Percentiles rank a stretch among this genome's conserved stretches.
Conservation (phyloP, 2,329 filamentous ascomycete genomes). For the Colletotrichum eleusines region DNA sequence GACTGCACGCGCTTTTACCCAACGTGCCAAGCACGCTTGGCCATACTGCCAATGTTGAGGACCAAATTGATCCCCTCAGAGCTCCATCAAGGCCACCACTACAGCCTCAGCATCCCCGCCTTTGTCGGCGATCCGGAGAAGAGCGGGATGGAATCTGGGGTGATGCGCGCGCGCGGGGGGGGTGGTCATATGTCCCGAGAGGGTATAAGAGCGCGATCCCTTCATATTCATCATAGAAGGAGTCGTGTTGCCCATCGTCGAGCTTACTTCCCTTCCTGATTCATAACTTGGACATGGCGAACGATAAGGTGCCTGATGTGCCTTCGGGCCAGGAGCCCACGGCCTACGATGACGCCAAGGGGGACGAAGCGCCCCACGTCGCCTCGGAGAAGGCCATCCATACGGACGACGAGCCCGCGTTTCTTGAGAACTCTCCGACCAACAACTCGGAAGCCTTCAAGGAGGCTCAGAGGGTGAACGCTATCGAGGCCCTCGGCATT, state of each 20-base stretch:
- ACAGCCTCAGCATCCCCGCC: constrained; percentile 1
- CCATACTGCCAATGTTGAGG: background rate
- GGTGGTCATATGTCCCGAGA: background rate
- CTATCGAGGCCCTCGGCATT: constrained; percentile 23
- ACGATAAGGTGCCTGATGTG: background rate
- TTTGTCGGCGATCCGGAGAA: constrained; percentile 7
- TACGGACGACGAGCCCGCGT: constrained; percentile 1
- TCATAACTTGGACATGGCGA: constrained; percentile 7
- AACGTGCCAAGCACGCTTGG: background rate
- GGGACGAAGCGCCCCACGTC: constrained; percentile 6
- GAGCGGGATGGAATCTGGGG: constrained; percentile 16
- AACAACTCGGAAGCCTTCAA: constrained; percentile 16
- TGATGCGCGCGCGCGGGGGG: constrained; percentile 18
- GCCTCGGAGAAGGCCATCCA: constrained; percentile 9
- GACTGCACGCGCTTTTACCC: background rate
- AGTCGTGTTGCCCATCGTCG: background rate
- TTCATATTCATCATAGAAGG: background rate
- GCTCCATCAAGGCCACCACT: background rate
- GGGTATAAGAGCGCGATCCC: constrained; percentile 11
- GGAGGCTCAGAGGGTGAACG: background rate
- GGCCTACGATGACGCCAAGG: constrained; percentile 5
- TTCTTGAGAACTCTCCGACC: constrained; percentile 1
- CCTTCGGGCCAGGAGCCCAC: constrained; percentile 3
- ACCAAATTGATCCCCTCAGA: background rate
- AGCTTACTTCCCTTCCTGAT: background rate